Percentiles rank a stretch among this genome's conserved stretches.
Evolutionary conservation across 1,139 yeast species (phyloP).

Genomic region (Taphrina populina): DNA sequence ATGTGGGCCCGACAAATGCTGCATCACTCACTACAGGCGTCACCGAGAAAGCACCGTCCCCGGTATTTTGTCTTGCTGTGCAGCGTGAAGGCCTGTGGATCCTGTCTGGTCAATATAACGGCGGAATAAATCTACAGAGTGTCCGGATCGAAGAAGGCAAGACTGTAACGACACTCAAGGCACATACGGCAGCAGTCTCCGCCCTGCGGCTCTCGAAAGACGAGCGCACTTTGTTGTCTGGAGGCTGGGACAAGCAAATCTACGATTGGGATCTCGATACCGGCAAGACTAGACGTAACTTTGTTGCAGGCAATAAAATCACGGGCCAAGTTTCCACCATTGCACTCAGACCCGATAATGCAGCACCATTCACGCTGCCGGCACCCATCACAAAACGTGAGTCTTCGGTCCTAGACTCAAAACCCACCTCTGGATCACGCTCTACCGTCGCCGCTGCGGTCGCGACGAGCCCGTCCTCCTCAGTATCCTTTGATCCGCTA

Average conservation of each 20-base stretch:
- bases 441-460: background rate
- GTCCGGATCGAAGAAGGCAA: slow-evolving; percentile 81
- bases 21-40: slow-evolving; percentile 43
- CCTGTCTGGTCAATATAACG: slow-evolving; percentile 71
- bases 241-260: slow-evolving; percentile 83
- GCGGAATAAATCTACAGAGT: slow-evolving; percentile 84
- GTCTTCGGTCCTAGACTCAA: background rate
- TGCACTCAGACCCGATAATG: slow-evolving; percentile 65
- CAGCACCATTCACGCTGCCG: slow-evolving; percentile 4
- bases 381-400: background rate
- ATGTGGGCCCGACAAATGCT: background rate
- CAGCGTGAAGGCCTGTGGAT: slow-evolving; percentile 84
- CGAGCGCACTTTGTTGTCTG: slow-evolving; percentile 68
- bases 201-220: slow-evolving; percentile 61
- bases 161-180: slow-evolving; percentile 70
- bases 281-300: slow-evolving; percentile 57
- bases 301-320: slow-evolving; percentile 45
- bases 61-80: slow-evolving; percentile 82
- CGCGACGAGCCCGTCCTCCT: slow-evolving; percentile 22
- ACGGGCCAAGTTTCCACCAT: slow-evolving; percentile 79
- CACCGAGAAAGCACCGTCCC: slow-evolving; percentile 52
- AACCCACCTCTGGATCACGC: background rate
- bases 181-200: slow-evolving; percentile 75
- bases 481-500: slow-evolving; percentile 69
- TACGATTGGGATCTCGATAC: slow-evolving; percentile 83